These are phyloP conservation scores for Luzula sylvatica DNA, from an alignment of 176 grass and related monocot genomes.

Conservation along the genomic window DNA sequence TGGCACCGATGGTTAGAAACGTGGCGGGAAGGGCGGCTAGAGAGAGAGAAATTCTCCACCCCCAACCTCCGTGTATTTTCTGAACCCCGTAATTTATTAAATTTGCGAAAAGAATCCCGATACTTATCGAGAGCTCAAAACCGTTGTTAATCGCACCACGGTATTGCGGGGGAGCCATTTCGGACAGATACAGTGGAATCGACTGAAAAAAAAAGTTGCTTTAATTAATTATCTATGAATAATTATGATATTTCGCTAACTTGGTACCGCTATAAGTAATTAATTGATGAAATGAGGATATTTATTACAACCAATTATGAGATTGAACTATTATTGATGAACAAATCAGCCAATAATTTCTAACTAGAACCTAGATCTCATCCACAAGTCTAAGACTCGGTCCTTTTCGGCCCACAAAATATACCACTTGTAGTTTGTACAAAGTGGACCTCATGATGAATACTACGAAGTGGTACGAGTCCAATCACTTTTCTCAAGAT, in stretches of 20 bases:
- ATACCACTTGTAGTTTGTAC: not conserved
- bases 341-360: too few relatives aligned
- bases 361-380: too few relatives aligned
- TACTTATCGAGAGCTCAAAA: conserved; percentile 63
- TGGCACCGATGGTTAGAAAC: conserved; percentile 40
- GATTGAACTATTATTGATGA: too few relatives aligned
- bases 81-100: conserved; percentile 70
- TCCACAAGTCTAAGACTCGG: too few relatives aligned
- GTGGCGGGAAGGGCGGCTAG: conserved; percentile 59
- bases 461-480: conserved; percentile 11
- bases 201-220: conserved; percentile 30
- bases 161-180: conserved; percentile 67
- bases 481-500: not conserved
- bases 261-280: too few relatives aligned
- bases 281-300: too few relatives aligned
- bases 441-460: not conserved
- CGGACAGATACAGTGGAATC: conserved; percentile 77
- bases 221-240: conserved; percentile 15
- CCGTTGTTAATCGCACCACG: conserved; percentile 72
- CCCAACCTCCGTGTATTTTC: conserved; percentile 35
- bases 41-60: conserved; percentile 79
- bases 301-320: not conserved
- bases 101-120: conserved; percentile 69
- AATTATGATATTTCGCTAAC: too few relatives aligned
- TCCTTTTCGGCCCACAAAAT: not conserved